Base-by-base conservation (phyloP, 108 stramenopile species). In the Cyclotella atomus region DNA sequence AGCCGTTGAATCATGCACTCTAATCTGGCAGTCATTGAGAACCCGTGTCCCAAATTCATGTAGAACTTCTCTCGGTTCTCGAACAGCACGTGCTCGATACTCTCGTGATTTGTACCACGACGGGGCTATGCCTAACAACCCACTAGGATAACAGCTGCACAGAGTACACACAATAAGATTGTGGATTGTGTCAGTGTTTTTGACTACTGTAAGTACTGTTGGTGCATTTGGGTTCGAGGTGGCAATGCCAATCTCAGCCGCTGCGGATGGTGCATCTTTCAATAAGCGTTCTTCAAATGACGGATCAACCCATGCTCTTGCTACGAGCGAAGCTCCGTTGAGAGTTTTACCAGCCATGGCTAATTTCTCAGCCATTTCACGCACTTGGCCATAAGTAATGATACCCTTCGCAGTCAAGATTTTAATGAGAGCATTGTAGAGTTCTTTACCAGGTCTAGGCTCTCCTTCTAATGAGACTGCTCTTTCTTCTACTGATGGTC, bases 1-100 rank as follows among this genome's bases (percentile, higher is more conserved):
- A 6, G 89, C 89, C 4, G 89, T 90, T 20, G 84, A 85, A 72
- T 90, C 89, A 49, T 90, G 89, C 36, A 88, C 87, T 24, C 83
- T 57, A 55, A 90, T 70, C 16, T 19, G 25, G 32, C 32, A 14
- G 3, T 30, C 41, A 6, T 59, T 12, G 9, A 78, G 78, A 2
- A 88, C 23, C 21, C 17, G 25, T 5, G 70, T 57, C 14, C 83
- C 85, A 68, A 90, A 90, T 47, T 85, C 86, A 35, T 62, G 23
- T 25, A 90, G 55, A 0, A 90, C 77, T 23, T 43, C 30, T 30
- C 89, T 52, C 10, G 89, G 89, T 76, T 90, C 87, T 10, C 89
- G 85, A 29, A 90, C 87, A 4, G 85, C 84, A 24, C 89, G 84
- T 24, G 87, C 49, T 16, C 89, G 80, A 56, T 83, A 90, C 32